Conservation (phyloP, 257 asterid species). For the Capsicum rhomboideum region DNA sequence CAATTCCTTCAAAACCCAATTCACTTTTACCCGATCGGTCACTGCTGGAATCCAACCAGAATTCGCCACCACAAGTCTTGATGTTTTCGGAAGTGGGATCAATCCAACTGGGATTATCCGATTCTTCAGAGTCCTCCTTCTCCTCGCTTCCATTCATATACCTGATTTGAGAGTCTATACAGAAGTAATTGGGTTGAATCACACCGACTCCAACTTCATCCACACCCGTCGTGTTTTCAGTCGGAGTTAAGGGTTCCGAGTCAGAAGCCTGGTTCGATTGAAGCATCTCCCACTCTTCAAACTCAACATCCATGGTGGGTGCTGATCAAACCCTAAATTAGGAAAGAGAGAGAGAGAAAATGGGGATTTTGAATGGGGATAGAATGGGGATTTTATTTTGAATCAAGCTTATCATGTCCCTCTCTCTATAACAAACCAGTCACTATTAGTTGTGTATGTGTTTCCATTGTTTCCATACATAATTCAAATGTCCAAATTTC, state of each 20-base stretch:
- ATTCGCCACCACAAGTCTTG: conserved; percentile 48
- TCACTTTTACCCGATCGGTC: conserved; percentile 41
- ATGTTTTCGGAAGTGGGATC: conserved; percentile 52
- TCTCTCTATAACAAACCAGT: no score
- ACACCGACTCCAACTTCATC: conserved; percentile 32
- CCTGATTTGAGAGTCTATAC: conserved; percentile 34
- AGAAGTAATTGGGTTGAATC: conserved; percentile 57
- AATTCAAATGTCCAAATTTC: no score
- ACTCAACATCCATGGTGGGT: conserved; percentile 39
- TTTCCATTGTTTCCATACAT: no score
- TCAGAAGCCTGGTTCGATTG: conserved; percentile 32
- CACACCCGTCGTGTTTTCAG: conserved; percentile 14
- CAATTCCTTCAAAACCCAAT: conserved; percentile 13
- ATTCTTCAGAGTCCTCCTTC: conserved; percentile 33
- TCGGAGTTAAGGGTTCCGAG: conserved; percentile 5
- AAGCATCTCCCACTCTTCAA: conserved; percentile 78
- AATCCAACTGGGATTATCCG: conserved; percentile 73
- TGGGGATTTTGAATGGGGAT: no score
- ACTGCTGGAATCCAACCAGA: conserved; percentile 71
- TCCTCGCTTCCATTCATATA: conserved; percentile 28
- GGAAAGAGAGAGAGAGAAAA: neutral
- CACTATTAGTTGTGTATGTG: no score
- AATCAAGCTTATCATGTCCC: no score
- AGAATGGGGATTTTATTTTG: neutral
- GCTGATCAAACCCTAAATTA: neutral